Evolutionary conservation across 176 grass and related monocot species (phyloP).

Genomic region (Aegilops sharonensis): DNA sequence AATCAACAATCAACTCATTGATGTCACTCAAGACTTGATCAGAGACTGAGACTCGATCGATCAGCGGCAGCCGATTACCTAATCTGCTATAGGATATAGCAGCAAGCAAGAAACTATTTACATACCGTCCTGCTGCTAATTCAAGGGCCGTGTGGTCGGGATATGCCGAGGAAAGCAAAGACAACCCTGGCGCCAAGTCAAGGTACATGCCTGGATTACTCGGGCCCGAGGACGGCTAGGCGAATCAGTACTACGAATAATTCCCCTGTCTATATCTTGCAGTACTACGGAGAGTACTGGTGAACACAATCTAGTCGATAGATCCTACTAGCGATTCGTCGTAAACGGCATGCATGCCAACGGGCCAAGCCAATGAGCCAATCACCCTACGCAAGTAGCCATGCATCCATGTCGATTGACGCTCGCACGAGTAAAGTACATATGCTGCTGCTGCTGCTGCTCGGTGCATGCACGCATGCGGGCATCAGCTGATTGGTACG

Average conservation of each 20-base stretch:
- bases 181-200: conserved; percentile 28
- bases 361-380: background rate
- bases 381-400: background rate
- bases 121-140: background rate
- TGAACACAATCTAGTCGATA: background rate
- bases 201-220: background rate
- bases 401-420: background rate
- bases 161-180: background rate
- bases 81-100: background rate
- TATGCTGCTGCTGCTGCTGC: background rate
- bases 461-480: background rate
- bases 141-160: background rate
- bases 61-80: background rate
- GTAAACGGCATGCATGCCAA: background rate
- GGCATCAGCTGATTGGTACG: background rate
- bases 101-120: background rate
- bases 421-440: background rate
- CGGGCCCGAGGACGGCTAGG: background rate
- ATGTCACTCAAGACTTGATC: conserved; percentile 10
- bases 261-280: background rate
- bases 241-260: background rate
- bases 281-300: background rate
- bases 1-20: conserved; percentile 53
- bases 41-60: background rate
- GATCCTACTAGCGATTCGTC: background rate